Evolutionary conservation across 495 filamentous ascomycete species (phyloP), one percentile per base, ranked within the genome.

Genomic region (Astrothelium macrocarpum): DNA sequence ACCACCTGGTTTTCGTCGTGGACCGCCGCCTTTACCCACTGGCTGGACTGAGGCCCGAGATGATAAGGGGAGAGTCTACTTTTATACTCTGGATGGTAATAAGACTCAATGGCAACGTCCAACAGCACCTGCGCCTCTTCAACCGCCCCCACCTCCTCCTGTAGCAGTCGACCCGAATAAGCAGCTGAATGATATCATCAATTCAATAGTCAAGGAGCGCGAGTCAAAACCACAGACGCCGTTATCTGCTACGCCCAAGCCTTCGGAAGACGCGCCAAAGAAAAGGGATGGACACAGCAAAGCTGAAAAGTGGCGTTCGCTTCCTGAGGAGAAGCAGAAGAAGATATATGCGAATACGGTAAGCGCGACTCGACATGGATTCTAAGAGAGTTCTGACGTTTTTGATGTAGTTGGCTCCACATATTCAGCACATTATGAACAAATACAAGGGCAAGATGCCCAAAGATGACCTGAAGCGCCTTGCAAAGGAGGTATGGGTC

Each of bases 301-400:
- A 71, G 83, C 84, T 39, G 90, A 94, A 62, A 92, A 89, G 73
- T 97, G 92, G 92, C 82, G 84, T 67, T 85, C 81, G 69, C 82
- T 87, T 62, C 79, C 85, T 20, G 77, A 89, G 65, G 90, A 96
- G 61, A 96, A 96, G 74, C 87, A 91, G 73, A 93, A 90, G 82
- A 95, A 90, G 76, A 78, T 95, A 2, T 97, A 96, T 67, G 91
- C 95, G 72, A 91, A 90, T 70, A 93, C 91, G 20, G 90, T 94
- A 79, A 71, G 87, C 73, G 32, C 39, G 23, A 64, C 5, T 62
- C n/a, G n/a, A n/a, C n/a, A 4, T 10, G 28, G 20, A 2, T 7
- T 62, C 3, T 18, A 16, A 23, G 16, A 5, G 34, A 9, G 18
- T 28, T 26, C 60, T 62, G 25, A 62, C 60, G 7, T n/a, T 1